These are phyloP conservation scores for Theobroma grandiflorum DNA, from an alignment of 441 rosid genomes.

Conservation along the genomic window DNA sequence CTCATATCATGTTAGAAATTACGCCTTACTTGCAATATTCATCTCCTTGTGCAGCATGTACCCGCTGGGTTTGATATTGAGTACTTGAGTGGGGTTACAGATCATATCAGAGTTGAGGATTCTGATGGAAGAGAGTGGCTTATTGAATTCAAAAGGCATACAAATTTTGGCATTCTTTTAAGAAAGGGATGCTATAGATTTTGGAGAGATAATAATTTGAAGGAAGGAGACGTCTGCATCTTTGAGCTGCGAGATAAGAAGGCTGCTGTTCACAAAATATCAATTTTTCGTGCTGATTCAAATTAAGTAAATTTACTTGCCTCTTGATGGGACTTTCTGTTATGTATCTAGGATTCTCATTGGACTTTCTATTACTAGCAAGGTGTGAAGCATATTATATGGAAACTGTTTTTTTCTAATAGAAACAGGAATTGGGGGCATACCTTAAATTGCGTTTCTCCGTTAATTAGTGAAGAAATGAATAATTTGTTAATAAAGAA, in stretches of 20 bases:
- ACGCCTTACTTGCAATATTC: neutral
- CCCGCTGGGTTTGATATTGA: slow-evolving; percentile 91
- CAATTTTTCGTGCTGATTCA: slow-evolving; percentile 55
- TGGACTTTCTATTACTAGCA: too few species aligned
- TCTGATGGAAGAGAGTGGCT: slow-evolving; percentile 89
- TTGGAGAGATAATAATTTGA: slow-evolving; percentile 72
- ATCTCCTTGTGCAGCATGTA: slow-evolving; percentile 61
- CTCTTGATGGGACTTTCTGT: too few species aligned
- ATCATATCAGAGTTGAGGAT: slow-evolving; percentile 79
- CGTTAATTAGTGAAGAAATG: too few species aligned
- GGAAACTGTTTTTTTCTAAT: too few species aligned
- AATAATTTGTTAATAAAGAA: too few species aligned
- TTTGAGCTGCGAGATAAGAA: slow-evolving; percentile 72
- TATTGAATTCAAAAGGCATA: slow-evolving; percentile 53
- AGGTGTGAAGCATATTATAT: too few species aligned
- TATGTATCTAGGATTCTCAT: too few species aligned
- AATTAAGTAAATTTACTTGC: neutral
- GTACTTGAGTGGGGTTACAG: slow-evolving; percentile 78
- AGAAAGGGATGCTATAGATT: slow-evolving; percentile 96
- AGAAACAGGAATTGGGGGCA: too few species aligned
- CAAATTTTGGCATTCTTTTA: neutral
- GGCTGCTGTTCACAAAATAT: slow-evolving; percentile 79
- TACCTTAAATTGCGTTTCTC: too few species aligned
- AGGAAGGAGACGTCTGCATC: slow-evolving; percentile 91
- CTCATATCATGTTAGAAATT: neutral